A percentile compares a stretch with the other conserved stretches of the same genome.
Conservation (phyloP, 805 yeast species). For the Myxozyma melibiosi region DNA sequence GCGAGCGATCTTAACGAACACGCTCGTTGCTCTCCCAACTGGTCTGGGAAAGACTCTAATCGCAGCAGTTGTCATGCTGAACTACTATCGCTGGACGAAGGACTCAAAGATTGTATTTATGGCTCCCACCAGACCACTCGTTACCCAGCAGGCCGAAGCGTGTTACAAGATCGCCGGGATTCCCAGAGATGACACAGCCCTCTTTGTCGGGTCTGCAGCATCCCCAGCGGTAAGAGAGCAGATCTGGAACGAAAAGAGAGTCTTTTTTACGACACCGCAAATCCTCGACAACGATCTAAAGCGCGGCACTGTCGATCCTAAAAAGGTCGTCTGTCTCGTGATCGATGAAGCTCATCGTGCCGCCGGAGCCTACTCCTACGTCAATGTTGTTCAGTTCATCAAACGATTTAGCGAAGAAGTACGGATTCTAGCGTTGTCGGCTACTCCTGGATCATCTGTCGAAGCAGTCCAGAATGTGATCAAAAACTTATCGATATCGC, state of each 20-base stretch:
- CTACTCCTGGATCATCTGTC: constrained; percentile 89
- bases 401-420: constrained; percentile 65
- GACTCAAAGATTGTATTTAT: constrained; percentile 80
- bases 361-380: constrained; percentile 85
- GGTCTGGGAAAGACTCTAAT: constrained; percentile 97
- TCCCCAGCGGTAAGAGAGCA: constrained; percentile 57
- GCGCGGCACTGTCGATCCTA: constrained; percentile 75
- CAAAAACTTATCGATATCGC: constrained; percentile 68
- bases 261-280: constrained; percentile 95
- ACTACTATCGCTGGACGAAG: constrained; percentile 83
- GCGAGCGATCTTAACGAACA: constrained; percentile 69
- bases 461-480: constrained; percentile 88
- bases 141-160: constrained; percentile 94
- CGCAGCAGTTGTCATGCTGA: constrained; percentile 91
- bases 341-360: constrained; percentile 97
- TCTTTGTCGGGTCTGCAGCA: constrained; percentile 63
- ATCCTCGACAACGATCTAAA: constrained; percentile 88
- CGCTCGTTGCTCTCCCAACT: constrained; percentile 90
- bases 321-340: constrained; percentile 70
- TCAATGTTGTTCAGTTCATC: constrained; percentile 72
- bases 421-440: constrained; percentile 84
- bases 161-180: constrained; percentile 87
- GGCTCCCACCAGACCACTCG: constrained; percentile 97
- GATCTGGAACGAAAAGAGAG: constrained; percentile 76
- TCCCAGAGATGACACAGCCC: constrained; percentile 74